Base-by-base conservation (phyloP, 2,329 filamentous ascomycete species). In the Hypomyces perniciosus region DNA sequence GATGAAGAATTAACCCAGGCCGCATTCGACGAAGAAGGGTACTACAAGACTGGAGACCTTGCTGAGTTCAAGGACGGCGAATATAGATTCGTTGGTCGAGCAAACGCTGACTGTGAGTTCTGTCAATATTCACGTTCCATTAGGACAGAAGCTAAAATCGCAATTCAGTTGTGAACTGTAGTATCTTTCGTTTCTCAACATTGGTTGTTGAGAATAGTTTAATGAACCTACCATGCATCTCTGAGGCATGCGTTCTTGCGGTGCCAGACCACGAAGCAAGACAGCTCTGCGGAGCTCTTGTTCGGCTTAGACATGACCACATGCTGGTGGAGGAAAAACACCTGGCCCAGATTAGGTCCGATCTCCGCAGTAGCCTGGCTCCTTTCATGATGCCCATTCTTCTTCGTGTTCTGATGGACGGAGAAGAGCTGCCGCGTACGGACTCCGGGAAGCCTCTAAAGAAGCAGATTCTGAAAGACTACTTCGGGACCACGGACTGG, bases 21-120 rank as follows among this genome's bases (percentile, higher is more conserved):
- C 67, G 77, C 84, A 0, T 76, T 95, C 47, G 87, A 90, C 6
- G 76, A 83, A 29, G 88, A 95, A 57, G 90, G 90, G 55, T 96
- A 90, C 89, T 95, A 96, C 78, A 84, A 85, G 63, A 95, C 89
- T 0, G 90, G 90, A 46, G 90, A 96, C 63, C 88, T 95, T 57
- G 87, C 82, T 64, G 79, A 81, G 52, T 75, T 96, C 20, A 90
- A 38, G 20, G 52, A 52, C 9, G 54, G 54, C 26, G 52, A 54
- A 31, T 54, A 52, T 31, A 33, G 50, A 4, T 57, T 53, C n/a
- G 30, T 37, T 10, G 54, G 56, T 7, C 50, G 56, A 34, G 45
- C 46, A 39, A 47, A 30, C 20, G 44, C 51, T 26, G 56, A 56
- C 20, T 51, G 56, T 53, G 41, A 46, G 51, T 20, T 27, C 13